A percentile compares a stretch with the other conserved stretches of the same genome.
Evolutionary conservation across 2,329 filamentous ascomycete genomes (phyloP).

Genomic region (Lasiodiplodia hormozganensis): DNA sequence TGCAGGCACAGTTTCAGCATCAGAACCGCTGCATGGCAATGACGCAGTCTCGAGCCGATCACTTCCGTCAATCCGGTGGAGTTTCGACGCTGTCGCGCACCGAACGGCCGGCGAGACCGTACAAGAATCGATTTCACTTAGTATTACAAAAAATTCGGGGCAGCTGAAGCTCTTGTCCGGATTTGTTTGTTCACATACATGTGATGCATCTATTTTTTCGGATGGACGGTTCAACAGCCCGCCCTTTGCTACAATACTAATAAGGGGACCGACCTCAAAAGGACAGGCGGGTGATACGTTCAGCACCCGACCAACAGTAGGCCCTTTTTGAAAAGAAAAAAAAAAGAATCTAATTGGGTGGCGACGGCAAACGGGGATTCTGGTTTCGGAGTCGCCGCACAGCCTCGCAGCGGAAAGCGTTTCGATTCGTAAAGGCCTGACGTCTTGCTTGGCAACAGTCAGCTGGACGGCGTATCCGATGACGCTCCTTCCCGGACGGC

Average conservation of each 20-base stretch:
- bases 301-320: background rate
- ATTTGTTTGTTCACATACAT: too few species aligned
- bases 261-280: background rate
- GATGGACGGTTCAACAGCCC: too few species aligned
- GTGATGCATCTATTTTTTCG: too few species aligned
- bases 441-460: slow-evolving; percentile 17
- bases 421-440: slow-evolving; percentile 2
- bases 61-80: background rate
- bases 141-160: too few species aligned
- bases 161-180: too few species aligned
- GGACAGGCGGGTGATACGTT: background rate
- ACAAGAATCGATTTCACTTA: too few species aligned
- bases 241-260: background rate
- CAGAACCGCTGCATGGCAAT: slow-evolving; percentile 9
- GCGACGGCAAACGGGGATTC: background rate
- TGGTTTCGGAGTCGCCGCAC: background rate
- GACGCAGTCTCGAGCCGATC: background rate
- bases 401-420: background rate
- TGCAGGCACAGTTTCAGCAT: background rate
- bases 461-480: slow-evolving; percentile 24
- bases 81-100: too few species aligned
- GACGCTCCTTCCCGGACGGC: slow-evolving; percentile 15
- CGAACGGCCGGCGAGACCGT: too few species aligned
- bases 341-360: background rate
- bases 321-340: too few species aligned